These are phyloP conservation scores for Lepiota brunneoincarnata DNA, from an alignment of 768 basidiomycete genomes.

Conservation along the genomic window DNA sequence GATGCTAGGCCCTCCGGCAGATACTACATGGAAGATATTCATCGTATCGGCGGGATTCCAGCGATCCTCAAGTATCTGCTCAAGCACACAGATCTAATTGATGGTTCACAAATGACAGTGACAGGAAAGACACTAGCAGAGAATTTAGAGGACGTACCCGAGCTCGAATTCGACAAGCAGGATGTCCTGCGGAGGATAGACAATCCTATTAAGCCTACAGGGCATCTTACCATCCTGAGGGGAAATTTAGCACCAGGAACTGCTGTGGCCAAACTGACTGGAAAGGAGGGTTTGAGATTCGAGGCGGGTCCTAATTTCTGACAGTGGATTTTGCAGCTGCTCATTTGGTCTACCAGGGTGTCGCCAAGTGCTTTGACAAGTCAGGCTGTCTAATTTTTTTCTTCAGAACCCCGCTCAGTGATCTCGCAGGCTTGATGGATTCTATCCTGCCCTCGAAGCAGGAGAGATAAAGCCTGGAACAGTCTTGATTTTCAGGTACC, in stretches of 20 bases:
- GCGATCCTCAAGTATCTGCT: slow-evolving; percentile 82
- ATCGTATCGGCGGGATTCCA: slow-evolving; percentile 82
- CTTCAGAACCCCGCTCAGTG: neutral
- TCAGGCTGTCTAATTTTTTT: slow-evolving; percentile 18
- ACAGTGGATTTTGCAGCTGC: neutral
- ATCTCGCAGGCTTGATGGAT: slow-evolving; percentile 53
- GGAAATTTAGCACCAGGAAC: slow-evolving; percentile 88
- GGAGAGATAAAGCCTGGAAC: slow-evolving; percentile 76
- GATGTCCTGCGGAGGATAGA: slow-evolving; percentile 71
- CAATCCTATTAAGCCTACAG: slow-evolving; percentile 83
- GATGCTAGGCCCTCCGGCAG: slow-evolving; percentile 68
- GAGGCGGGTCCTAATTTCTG: slow-evolving; percentile 44
- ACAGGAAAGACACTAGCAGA: slow-evolving; percentile 89
- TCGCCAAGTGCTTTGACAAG: slow-evolving; percentile 78
- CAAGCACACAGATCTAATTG: slow-evolving; percentile 74
- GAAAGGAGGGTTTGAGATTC: slow-evolving; percentile 85
- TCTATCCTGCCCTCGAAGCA: slow-evolving; percentile 70
- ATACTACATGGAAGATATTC: slow-evolving; percentile 90
- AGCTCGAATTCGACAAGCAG: slow-evolving; percentile 69
- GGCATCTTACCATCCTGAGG: slow-evolving; percentile 82
- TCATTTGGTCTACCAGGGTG: slow-evolving; percentile 41
- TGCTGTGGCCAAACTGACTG: slow-evolving; percentile 91
- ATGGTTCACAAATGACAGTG: slow-evolving; percentile 82
- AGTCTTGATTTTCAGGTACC: slow-evolving; percentile 82
- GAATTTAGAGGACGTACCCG: slow-evolving; percentile 76